Evolutionary conservation across 495 filamentous ascomycete genomes (phyloP), one percentile per base, ranked within the genome.

Genomic region (Tuber brumale): DNA sequence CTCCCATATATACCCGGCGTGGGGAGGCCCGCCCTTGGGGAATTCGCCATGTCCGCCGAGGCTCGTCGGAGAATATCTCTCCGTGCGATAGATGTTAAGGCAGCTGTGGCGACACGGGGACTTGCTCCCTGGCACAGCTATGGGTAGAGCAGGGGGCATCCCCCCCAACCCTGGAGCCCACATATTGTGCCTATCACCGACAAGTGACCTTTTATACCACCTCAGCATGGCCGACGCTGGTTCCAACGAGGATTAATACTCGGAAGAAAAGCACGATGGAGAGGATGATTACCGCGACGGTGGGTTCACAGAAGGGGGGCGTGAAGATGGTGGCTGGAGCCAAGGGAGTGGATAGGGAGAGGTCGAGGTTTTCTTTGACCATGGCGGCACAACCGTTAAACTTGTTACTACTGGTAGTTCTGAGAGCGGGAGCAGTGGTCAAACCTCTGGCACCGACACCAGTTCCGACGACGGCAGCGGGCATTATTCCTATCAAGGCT

Each of bases 141-240:
- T 76, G 69, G 79, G 76, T 41, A 80, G 69, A 27, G 80, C 76
- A 46, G 81, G 80, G 80, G 80, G 81, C 35, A 81, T 81, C 48
- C 79, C 78, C 10, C 72, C 78, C 31, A 19, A 57, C 23, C 37
- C 44, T 8, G 35, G 31, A 5, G 72, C 41, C 43, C 14, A 74
- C 70, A 41, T n/a, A 45, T 42, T 10, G 70, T 43, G 23, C 48
- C 21, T 51, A 8, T 51, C 48, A 51, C 48, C 21, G 9, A n/a
- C 23, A 8, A 51, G 4, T 35, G 37, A 43, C 10, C 39, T 70
- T 4, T 42, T 75, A 51, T n/a, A n/a, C 8, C 76, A 71, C 37
- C 43, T 71, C 39, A 72, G 72, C 39, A 70, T 69, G 44, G 39
- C 51, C 37, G 77, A 75, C 42, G 57, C 48, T 51, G 48, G 18